A percentile compares a stretch with the other conserved stretches of the same genome.
Conservation (phyloP, 257 asterid species). For the Nicotiana tabacum region DNA sequence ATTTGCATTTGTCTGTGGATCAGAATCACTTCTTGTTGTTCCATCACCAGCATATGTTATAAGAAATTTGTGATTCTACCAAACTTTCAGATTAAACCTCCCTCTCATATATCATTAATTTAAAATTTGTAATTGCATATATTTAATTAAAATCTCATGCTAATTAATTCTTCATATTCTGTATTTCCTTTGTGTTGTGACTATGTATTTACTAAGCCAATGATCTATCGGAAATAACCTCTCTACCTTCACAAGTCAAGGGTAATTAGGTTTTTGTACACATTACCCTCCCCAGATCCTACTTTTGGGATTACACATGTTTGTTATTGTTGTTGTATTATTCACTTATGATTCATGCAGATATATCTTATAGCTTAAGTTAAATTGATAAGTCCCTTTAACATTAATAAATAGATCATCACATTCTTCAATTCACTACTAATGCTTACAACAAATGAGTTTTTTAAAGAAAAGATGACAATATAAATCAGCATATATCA, state of each 20-base stretch:
- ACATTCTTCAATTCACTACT: background rate
- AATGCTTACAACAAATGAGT: background rate
- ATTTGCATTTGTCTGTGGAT: slow-evolving; percentile 33
- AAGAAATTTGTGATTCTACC: slow-evolving; percentile 27
- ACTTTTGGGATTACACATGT: too few relatives aligned
- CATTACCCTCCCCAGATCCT: too few relatives aligned
- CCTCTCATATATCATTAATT: slow-evolving; percentile 28
- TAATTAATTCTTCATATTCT: background rate
- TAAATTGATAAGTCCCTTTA: background rate
- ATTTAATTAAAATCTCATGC: background rate
- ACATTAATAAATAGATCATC: background rate
- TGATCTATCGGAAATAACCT: too few relatives aligned
- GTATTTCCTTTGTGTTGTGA: too few relatives aligned
- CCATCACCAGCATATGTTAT: slow-evolving; percentile 30
- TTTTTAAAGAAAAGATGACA: too few relatives aligned
- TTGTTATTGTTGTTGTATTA: background rate
- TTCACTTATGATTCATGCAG: slow-evolving; percentile 15
- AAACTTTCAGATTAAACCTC: slow-evolving; percentile 51
- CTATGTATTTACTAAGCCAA: too few relatives aligned
- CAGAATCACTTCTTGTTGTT: slow-evolving; percentile 42
- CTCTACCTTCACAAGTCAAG: too few relatives aligned
- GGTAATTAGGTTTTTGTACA: too few relatives aligned
- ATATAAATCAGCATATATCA: background rate
- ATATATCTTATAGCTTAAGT: slow-evolving; percentile 13
- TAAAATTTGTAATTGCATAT: background rate